phyloP scores from a whole-genome alignment of 805 yeast genomes.

The Teunomyces stri region DNA sequence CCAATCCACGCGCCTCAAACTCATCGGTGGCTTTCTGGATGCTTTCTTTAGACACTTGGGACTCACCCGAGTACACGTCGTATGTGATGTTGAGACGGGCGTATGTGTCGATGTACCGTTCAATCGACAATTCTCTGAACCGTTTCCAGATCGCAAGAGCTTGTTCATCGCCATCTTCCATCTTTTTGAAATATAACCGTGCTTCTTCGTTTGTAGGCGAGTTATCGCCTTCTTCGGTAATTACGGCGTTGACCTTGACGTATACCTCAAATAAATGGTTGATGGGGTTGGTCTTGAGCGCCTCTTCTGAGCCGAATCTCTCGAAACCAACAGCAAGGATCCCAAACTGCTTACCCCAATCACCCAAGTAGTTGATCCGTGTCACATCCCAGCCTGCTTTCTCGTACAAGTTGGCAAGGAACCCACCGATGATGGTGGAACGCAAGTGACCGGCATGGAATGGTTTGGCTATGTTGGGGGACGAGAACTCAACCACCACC shows the following conservation, averaged over 20 bases:
- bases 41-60: slow-evolving; percentile 75
- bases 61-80: slow-evolving; percentile 92
- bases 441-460: slow-evolving; percentile 99
- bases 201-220: slow-evolving; percentile 73
- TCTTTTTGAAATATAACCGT: slow-evolving; percentile 77
- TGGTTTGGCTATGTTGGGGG: slow-evolving; percentile 98
- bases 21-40: slow-evolving; percentile 65
- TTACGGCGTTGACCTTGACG: slow-evolving; percentile 80
- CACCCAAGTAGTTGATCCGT: slow-evolving; percentile 94
- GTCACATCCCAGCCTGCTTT: slow-evolving; percentile 88
- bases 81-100: slow-evolving; percentile 87
- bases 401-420: slow-evolving; percentile 85
- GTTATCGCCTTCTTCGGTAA: slow-evolving; percentile 60
- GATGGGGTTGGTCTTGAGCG: slow-evolving; percentile 75
- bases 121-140: slow-evolving; percentile 89
- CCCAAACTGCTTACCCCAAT: slow-evolving; percentile 99
- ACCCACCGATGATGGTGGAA: slow-evolving; percentile 97
- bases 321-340: slow-evolving; percentile 89
- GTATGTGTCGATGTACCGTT: slow-evolving; percentile 80
- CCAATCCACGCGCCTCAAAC: slow-evolving; percentile 65
- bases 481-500: slow-evolving; percentile 84
- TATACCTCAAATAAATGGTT: slow-evolving; percentile 93
- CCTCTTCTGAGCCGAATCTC: slow-evolving; percentile 78
- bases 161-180: slow-evolving; percentile 90
- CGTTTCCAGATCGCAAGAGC: slow-evolving; percentile 78